Evolutionary conservation across 768 basidiomycete genomes (phyloP), one percentile per base, ranked within the genome.

Genomic region (Myochromella boudieri): DNA sequence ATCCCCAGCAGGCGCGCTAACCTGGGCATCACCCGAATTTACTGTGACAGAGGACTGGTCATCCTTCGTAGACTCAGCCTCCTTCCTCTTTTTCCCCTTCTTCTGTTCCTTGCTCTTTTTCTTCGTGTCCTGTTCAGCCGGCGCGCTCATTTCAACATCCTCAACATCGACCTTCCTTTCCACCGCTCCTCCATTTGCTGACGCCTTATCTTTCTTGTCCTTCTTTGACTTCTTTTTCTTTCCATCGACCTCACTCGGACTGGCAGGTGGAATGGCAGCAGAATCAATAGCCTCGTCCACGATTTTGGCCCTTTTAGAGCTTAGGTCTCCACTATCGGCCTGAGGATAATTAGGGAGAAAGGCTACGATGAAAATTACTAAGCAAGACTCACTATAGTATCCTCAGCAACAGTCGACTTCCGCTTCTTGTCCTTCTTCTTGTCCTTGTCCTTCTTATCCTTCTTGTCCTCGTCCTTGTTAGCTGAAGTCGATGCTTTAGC

Each of bases 351-450:
- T 14, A 24, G 11, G 15, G 26, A 40, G 10, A 20, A 34, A 17
- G n/a, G n/a, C n/a, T n/a, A n/a, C n/a, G n/a, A n/a, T n/a, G n/a
- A n/a, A n/a, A n/a, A n/a, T n/a, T n/a, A n/a, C 36, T 14, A 12
- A 4, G 6, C 22, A 18, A 24, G 8, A 38, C 57, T 40, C 44
- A 67, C 69, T 34, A 37, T 14, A 17, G 54, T 52, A 37, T 65
- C 68, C 9, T 66, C 67, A 14, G 52, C 53, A 25, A 44, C 36
- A n/a, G n/a, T n/a, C 31, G 62, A 60, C 47, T 69, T 69, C 37
- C 67, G 58, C 46, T 69, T 68, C 50, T 72, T 70, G 38, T 70
- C 64, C 53, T 71, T 63, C 55, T 67, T 64, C 51, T 63, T 65
- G 46, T 68, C 52, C 51, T 67, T 63, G 53, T 61, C 63, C 51